Evolutionary conservation across 768 basidiomycete genomes (phyloP).

Genomic region (Suillus lakei): DNA sequence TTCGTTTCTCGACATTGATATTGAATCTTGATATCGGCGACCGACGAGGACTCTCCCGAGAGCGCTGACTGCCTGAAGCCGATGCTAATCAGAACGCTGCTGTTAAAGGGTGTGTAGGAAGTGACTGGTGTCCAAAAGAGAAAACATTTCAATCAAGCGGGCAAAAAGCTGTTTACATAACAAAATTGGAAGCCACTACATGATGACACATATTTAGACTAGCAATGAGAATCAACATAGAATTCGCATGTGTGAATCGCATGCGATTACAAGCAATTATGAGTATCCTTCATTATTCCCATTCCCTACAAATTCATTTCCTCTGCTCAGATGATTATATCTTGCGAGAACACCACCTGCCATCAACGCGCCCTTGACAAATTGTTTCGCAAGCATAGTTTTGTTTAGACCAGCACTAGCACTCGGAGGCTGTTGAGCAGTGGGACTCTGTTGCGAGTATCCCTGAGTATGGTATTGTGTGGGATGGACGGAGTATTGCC

Average conservation of each 20-base stretch:
- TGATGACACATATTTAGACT: background rate
- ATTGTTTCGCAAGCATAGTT: background rate
- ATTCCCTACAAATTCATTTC: background rate
- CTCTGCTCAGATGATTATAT: background rate
- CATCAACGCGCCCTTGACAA: slow-evolving; percentile 3
- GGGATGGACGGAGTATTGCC: background rate
- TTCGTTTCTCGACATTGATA: no score
- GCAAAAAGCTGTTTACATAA: background rate
- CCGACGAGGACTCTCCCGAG: no score
- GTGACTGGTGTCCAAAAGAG: background rate
- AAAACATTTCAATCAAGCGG: background rate
- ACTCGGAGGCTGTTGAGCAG: background rate
- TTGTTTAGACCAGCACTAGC: background rate
- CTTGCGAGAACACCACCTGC: background rate
- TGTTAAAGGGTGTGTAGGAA: background rate
- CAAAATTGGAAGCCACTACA: background rate
- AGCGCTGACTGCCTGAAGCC: no score
- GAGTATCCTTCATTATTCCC: background rate
- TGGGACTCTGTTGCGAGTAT: background rate
- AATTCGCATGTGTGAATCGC: background rate
- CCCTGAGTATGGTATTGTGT: background rate
- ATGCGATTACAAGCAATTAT: background rate
- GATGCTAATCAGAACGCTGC: background rate
- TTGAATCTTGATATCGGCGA: no score
- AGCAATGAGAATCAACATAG: background rate